Percentiles rank a stretch among this genome's conserved stretches.
These are phyloP conservation scores for Salvia sclarea DNA, from an alignment of 305 asterid genomes.

Conservation along the genomic window DNA sequence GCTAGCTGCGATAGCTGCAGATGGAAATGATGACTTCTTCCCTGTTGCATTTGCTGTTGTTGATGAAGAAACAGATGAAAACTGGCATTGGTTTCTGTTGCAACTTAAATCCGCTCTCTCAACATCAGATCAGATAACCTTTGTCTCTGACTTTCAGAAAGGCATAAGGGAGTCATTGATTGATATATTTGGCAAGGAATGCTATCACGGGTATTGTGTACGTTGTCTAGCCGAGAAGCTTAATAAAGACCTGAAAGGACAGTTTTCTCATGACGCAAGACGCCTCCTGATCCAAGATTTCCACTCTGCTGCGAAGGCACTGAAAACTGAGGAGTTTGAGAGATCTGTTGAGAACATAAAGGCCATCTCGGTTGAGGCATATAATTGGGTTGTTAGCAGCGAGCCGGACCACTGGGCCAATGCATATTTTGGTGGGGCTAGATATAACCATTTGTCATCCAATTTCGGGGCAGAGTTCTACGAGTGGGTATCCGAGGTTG, in stretches of 20 bases:
- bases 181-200: conserved; percentile 77
- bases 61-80: conserved; percentile 85
- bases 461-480: conserved; percentile 88
- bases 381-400: conserved; percentile 74
- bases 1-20: conserved; percentile 83
- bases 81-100: conserved; percentile 93
- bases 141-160: conserved; percentile 87
- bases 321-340: conserved; percentile 67
- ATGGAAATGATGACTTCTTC: conserved; percentile 84
- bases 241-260: conserved; percentile 85
- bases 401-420: conserved; percentile 98
- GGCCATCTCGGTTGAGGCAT: conserved; percentile 95
- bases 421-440: conserved; percentile 73
- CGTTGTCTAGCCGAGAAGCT: conserved; percentile 92
- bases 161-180: conserved; percentile 70
- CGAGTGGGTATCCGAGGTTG: conserved; percentile 92
- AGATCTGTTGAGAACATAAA: conserved; percentile 71
- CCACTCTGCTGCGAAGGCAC: conserved; percentile 83
- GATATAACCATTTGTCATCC: conserved; percentile 87
- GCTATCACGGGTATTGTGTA: conserved; percentile 87
- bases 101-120: conserved; percentile 79
- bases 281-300: conserved; percentile 94
- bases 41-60: conserved; percentile 94
- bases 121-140: conserved; percentile 71
- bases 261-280: conserved; percentile 96